Percentiles rank a stretch among this genome's conserved stretches.
These are phyloP conservation scores for Phytophthora vignae DNA, from an alignment of 352 stramenopile genomes.

Conservation along the genomic window DNA sequence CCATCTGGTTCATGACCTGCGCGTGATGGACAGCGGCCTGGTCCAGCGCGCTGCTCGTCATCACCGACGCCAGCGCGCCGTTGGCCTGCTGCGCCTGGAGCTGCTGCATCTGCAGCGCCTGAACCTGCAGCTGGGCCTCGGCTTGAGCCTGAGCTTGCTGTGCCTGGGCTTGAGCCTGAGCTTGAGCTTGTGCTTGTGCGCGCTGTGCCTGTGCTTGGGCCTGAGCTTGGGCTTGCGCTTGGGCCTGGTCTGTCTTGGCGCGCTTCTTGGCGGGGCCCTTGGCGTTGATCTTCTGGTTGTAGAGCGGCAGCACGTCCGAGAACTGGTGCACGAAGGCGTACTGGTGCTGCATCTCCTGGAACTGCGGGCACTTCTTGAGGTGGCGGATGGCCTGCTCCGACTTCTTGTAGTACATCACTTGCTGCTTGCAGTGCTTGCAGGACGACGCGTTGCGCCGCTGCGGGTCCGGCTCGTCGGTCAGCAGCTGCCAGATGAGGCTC, in stretches of 20 bases:
- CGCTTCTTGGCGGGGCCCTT: slow-evolving; percentile 76
- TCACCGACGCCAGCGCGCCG: slow-evolving; percentile 22
- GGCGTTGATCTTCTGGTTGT: slow-evolving; percentile 84
- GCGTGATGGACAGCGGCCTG: slow-evolving; percentile 68
- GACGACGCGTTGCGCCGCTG: slow-evolving; percentile 77
- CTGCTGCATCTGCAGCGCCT: slow-evolving; percentile 18
- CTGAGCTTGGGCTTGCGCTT: slow-evolving; percentile 5
- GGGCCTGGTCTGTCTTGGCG: slow-evolving; percentile 46
- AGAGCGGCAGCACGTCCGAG: slow-evolving; percentile 80
- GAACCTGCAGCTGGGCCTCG: slow-evolving; percentile 25
- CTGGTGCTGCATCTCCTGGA: slow-evolving; percentile 86
- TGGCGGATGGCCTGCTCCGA: slow-evolving; percentile 87
- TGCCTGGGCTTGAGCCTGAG: slow-evolving; percentile 23
- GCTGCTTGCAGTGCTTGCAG: slow-evolving; percentile 89
- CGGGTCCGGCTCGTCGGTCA: slow-evolving; percentile 84
- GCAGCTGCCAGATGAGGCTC: slow-evolving; percentile 82
- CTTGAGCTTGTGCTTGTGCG: not conserved
- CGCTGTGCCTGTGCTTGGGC: slow-evolving; percentile 10
- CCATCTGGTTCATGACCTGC: slow-evolving; percentile 77
- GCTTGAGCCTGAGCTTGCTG: not conserved
- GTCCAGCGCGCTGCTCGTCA: slow-evolving; percentile 45
- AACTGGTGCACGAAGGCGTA: slow-evolving; percentile 84
- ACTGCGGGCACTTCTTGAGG: slow-evolving; percentile 80
- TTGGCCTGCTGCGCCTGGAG: slow-evolving; percentile 23
- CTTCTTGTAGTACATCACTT: slow-evolving; percentile 90